Evolutionary conservation across 805 yeast genomes (phyloP).

Genomic region (Scheffersomyces coipomensis): DNA sequence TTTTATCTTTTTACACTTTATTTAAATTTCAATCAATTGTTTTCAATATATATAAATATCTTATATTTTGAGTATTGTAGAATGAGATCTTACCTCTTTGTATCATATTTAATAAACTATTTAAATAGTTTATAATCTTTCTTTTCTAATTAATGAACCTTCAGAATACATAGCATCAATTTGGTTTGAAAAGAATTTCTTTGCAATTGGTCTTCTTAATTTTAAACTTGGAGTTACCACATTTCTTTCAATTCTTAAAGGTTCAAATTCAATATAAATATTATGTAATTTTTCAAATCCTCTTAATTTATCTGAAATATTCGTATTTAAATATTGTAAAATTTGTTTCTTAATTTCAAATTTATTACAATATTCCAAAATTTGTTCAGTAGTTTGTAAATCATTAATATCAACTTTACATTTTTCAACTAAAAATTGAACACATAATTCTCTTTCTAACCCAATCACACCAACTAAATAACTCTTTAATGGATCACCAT

Average conservation of each 20-base stretch:
- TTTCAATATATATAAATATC: no score
- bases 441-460: constrained; percentile 44
- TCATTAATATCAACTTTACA: constrained; percentile 11
- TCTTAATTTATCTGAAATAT: constrained; percentile 36
- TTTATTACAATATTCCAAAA: constrained; percentile 26
- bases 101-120: no score
- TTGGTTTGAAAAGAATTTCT: constrained; percentile 19
- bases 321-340: constrained; percentile 34
- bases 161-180: constrained; percentile 29
- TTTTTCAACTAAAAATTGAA: constrained; percentile 15
- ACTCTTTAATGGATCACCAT: constrained; percentile 61
- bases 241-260: constrained; percentile 59
- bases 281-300: constrained; percentile 68
- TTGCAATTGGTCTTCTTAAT: constrained; percentile 40
- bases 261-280: constrained; percentile 51
- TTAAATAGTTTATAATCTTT: no score
- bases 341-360: constrained; percentile 34
- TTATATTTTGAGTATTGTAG: no score
- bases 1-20: no score
- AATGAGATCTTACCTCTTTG: no score
- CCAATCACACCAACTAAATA: constrained; percentile 64
- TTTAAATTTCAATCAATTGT: no score
- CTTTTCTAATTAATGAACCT: constrained; percentile 24
- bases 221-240: constrained; percentile 67
- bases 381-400: constrained; percentile 17